Evolutionary conservation across 176 grass and related monocot species (phyloP), one percentile per base, ranked within the genome.

Genomic region (Aegilops bicornis): DNA sequence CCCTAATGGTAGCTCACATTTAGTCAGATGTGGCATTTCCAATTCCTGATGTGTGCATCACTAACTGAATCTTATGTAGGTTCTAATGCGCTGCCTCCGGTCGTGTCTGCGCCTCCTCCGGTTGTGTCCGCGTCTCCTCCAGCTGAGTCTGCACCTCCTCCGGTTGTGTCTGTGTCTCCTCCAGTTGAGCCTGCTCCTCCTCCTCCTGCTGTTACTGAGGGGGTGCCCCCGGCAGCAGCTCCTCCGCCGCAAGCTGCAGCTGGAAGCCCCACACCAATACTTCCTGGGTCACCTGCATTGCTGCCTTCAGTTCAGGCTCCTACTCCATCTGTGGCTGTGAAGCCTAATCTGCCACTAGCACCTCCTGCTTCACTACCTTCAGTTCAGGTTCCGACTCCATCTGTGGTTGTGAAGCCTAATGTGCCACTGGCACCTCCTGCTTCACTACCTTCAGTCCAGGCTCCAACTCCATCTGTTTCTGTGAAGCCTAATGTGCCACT

Each of bases 261-360:
- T 56, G 69, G 23, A 59, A 83, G 75, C 50, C 73, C 85, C 24
- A 29, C 81, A 71, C 88, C 91, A 77, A 65, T 72, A 73, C 85
- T 92, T 64, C 90, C 93, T 69, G 87, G 80, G 45, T 58, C 80
- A 77, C 87, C 86, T 90, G 82, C 90, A 88, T 82, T 88, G 43
- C 52, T 86, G 16, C 87, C 81, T 95, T 81, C 80, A 79, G 86
- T 79, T 75, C 87, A 90, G 67, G 84, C 85, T 77, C 77, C 87
- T 65, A 31, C 90, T 83, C 85, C 85, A 70, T 86, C 85, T 36
- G 76, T 80, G 63, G 42, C 45, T 20, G 30, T 69, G 73, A 82
- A 87, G 56, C 72, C 88, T 75, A 88, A 69, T 84, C 76, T 43
- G 65, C 79, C 89, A 32, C 32, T 54, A 42, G 79, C 9, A 10